Base-by-base conservation (phyloP, 2,329 filamentous ascomycete genomes). In the Exophiala viscosa region DNA sequence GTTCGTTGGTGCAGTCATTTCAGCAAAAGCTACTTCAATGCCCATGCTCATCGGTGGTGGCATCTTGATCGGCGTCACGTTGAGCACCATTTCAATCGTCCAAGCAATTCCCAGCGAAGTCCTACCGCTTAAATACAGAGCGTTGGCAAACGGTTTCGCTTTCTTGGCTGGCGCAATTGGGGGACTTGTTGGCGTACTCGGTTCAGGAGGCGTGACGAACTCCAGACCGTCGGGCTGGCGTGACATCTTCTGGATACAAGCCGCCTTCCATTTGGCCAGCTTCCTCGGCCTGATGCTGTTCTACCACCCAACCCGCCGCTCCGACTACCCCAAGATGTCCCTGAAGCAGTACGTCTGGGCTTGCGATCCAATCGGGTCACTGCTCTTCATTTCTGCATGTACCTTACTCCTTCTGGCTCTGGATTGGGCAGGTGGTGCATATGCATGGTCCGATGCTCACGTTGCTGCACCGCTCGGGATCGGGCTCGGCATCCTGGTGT, bases 161-260 rank as follows among this genome's bases (percentile, higher is more conserved):
- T 78, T 76, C 44, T 59, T 79, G 9, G 78, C 72, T 1, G 79
- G 78, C 11, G 71, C 75, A 1, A 44, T 80, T 9, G 78, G 78
- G 17, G 77, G 79, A 44, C 50, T 80, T 1, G 66, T 79, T 13
- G 79, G 76, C 10, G 65, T 69, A 10, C 68, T 82, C 3, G 73
- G 75, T 20, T 76, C 78, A 5, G 79, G 79, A 2, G 77, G 72
- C 6, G 73, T 80, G 2, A 80, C 79, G 0, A 77, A 79, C 52
- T 62, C 71, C 10, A 68, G 69, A 46, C 57, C 69, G 0, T 67
- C 64, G 1, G 79, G 79, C 15, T 82, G 79, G 79, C 70, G 79
- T 1, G 73, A 75, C 58, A 81, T 82, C 58, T 82, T 80, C 62
- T 82, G 79, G 79, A 79, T 82, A 11, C 79, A 82, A 64, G 78